phyloP scores from a whole-genome alignment of 1,284 basidiomycete genomes.

The Schizophyllum commune region DNA sequence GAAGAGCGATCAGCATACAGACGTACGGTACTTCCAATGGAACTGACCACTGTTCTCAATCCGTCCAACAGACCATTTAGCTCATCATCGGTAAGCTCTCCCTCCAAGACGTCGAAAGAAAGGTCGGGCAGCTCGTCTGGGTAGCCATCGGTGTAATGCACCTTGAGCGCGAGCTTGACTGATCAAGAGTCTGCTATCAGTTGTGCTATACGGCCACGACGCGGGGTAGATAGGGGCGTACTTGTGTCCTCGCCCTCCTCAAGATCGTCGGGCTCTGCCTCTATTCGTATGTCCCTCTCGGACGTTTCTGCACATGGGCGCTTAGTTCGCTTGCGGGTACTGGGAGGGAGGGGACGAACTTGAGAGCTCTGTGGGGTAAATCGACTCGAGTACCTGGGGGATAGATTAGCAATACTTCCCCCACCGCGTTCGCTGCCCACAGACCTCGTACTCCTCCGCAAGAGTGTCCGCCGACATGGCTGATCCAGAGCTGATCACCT shows the following conservation, averaged over 20 bases:
- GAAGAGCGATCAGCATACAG: not conserved
- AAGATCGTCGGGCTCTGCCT: slow-evolving; percentile 82
- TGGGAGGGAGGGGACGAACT: slow-evolving; percentile 52
- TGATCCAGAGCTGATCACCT: not conserved
- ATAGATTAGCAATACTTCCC: not conserved
- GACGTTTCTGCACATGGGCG: slow-evolving; percentile 69
- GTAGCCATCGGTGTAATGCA: slow-evolving; percentile 43
- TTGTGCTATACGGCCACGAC: slow-evolving; percentile 2
- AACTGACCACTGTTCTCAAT: slow-evolving; percentile 57
- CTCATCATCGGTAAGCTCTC: slow-evolving; percentile 59
- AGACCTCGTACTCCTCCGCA: slow-evolving; percentile 85
- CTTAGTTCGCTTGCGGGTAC: slow-evolving; percentile 33
- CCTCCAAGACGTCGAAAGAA: slow-evolving; percentile 58
- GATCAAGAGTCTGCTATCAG: slow-evolving; percentile 15
- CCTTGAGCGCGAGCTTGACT: slow-evolving; percentile 74
- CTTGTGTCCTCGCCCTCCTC: slow-evolving; percentile 44
- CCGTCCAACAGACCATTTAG: slow-evolving; percentile 48
- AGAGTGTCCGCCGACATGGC: slow-evolving; percentile 55
- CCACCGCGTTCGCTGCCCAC: slow-evolving; percentile 5
- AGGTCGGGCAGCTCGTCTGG: slow-evolving; percentile 67
- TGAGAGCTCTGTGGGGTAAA: slow-evolving; percentile 90
- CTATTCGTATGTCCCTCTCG: slow-evolving; percentile 76
- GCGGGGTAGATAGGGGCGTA: slow-evolving; percentile 26
- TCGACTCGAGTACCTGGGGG: slow-evolving; percentile 83
- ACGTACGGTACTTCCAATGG: not conserved